Percentiles rank a stretch among this genome's conserved stretches.
phyloP scores from a whole-genome alignment of 2,329 filamentous ascomycete genomes.

The Phaeosphaeria sp. region DNA sequence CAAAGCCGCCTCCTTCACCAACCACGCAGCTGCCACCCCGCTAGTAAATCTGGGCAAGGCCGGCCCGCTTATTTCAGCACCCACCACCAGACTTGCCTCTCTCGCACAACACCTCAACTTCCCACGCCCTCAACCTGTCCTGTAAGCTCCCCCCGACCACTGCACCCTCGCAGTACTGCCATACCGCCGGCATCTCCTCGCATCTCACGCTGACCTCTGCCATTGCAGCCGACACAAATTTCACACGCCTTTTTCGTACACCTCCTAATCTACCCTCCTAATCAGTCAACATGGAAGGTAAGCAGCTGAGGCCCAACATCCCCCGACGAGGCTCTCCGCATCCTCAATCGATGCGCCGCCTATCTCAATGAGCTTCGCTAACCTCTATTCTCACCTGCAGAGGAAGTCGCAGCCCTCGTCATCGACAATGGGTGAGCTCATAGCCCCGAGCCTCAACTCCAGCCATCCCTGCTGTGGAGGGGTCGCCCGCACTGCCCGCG shows the following conservation, averaged over 20 bases:
- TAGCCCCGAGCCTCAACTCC: slow-evolving; percentile 46
- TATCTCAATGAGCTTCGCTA: slow-evolving; percentile 46
- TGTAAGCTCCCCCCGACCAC: slow-evolving; percentile 41
- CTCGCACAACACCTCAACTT: slow-evolving; percentile 48
- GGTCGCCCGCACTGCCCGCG: slow-evolving; percentile 38
- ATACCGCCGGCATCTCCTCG: slow-evolving; percentile 25
- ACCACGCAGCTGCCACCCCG: slow-evolving; percentile 45
- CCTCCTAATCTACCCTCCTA: slow-evolving; percentile 47
- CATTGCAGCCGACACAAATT: slow-evolving; percentile 38
- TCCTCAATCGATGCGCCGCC: slow-evolving; percentile 23
- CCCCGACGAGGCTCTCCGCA: slow-evolving; percentile 20
- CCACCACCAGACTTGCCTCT: slow-evolving; percentile 48
- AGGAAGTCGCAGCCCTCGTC: slow-evolving; percentile 99
- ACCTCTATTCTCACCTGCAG: slow-evolving; percentile 61
- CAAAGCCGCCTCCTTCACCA: slow-evolving; percentile 36
- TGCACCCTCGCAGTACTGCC: slow-evolving; percentile 35
- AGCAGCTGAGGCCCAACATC: slow-evolving; percentile 55
- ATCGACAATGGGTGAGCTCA: slow-evolving; percentile 99
- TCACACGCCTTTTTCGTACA: slow-evolving; percentile 39
- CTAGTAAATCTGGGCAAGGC: slow-evolving; percentile 48
- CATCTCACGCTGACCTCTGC: slow-evolving; percentile 35
- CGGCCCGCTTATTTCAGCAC: slow-evolving; percentile 52
- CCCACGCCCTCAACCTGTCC: slow-evolving; percentile 33
- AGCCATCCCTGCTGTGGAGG: slow-evolving; percentile 48
- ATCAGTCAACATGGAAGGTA: slow-evolving; percentile 70